These are phyloP conservation scores for Suhomyces coccinellae DNA, from an alignment of 1,139 yeast species.

Conservation along the genomic window DNA sequence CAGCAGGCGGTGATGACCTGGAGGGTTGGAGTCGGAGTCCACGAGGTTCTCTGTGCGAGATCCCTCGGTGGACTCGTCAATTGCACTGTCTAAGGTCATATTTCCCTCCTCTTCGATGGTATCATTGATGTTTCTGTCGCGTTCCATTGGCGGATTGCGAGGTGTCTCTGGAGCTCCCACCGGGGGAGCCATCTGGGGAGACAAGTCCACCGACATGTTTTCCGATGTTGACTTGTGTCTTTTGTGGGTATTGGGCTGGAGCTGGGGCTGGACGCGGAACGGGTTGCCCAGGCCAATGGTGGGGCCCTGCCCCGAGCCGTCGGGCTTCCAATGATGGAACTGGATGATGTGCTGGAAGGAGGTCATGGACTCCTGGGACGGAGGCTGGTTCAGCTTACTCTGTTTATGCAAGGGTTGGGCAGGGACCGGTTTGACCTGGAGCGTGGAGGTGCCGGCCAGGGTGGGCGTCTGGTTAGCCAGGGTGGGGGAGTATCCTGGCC, in stretches of 20 bases:
- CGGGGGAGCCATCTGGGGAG: constrained; percentile 3
- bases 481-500: constrained; percentile 23
- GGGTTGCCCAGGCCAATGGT: constrained; percentile 13
- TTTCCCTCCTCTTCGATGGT: constrained; percentile 16
- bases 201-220: constrained; percentile 19
- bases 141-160: constrained; percentile 1
- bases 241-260: constrained; percentile 19
- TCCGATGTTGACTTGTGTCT: constrained; percentile 22
- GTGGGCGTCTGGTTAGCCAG: constrained; percentile 8
- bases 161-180: constrained; percentile 10
- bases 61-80: constrained; percentile 13
- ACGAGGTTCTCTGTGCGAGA: constrained; percentile 11
- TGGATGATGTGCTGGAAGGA: constrained; percentile 54
- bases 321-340: constrained; percentile 56
- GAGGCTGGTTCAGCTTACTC: constrained; percentile 34
- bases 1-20: constrained; percentile 16
- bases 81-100: constrained; percentile 14
- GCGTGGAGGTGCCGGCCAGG: constrained; percentile 33
- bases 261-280: constrained; percentile 13
- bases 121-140: constrained; percentile 9
- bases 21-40: constrained; percentile 14
- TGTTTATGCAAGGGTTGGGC: constrained; percentile 48
- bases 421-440: constrained; percentile 47
- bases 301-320: constrained; percentile 26
- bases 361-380: constrained; percentile 52